Evolutionary conservation across 345 rosid species (phyloP), one percentile per base, ranked within the genome.

Genomic region (Gossypium stocksii): DNA sequence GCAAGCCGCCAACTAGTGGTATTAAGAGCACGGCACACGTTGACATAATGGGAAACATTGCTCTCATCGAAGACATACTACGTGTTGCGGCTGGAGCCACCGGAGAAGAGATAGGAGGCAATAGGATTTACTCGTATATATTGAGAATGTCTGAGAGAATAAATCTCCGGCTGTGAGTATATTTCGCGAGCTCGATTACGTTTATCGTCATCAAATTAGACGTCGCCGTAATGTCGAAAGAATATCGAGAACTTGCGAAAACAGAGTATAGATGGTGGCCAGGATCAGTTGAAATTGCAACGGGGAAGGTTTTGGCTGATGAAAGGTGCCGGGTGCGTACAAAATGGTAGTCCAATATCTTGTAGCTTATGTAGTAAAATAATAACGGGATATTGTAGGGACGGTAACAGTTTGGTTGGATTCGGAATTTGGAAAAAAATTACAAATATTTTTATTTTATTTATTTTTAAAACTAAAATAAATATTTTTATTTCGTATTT

Each of bases 1-100:
- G 90, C 81, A 81, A 83, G 74, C 82, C 87, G 0, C 87, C 89
- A 0, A 78, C 87, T 16, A 86, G 86, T 75, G 89, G 94, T 4
- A 13, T 27, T 0, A 79, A 83, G 73, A 90, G 97, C 5, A 88
- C 93, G 34, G 82, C 84, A 16, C 92, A 87, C 15, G 90, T 90
- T 1, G 92, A 90, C 82, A 82, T 89, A 22, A 77, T 90, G 93
- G 90, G 92, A 38, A 87, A 92, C 12, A 79, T 85, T 74, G 93
- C 83, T 9, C 74, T 89, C 54, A 83, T 92, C 2, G 90, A 90
- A 80, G 97, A 90, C 51, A 79, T 89, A 25, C 13, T 92, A 56
- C 81, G 89, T 54, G 84, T 90, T 4, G 88, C 87, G 3, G 82
- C 91, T 0, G 93, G 95, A 73, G 92, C 87, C 69, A 80, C 80